A percentile compares a stretch with the other conserved stretches of the same genome.
Evolutionary conservation across 495 filamentous ascomycete species (phyloP).

Genomic region (Aspergillus sclerotiicarbonarius): DNA sequence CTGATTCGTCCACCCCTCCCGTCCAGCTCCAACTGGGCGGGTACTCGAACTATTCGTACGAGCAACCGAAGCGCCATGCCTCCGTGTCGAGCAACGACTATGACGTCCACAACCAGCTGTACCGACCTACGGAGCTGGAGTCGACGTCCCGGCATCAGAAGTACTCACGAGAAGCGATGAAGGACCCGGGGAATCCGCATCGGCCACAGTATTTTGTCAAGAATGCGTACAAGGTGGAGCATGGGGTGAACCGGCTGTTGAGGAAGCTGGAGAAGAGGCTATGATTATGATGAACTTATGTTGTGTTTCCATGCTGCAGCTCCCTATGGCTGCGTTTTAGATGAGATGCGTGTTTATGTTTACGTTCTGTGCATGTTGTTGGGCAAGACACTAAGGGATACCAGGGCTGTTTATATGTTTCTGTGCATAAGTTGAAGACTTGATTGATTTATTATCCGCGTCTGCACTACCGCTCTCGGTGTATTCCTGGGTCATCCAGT

Average conservation of each 20-base stretch:
- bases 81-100: conserved; percentile 49
- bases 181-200: conserved; percentile 44
- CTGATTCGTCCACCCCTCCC: conserved; percentile 11
- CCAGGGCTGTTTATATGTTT: too few species aligned
- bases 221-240: conserved; percentile 67
- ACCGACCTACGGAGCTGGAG: conserved; percentile 70
- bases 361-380: too few species aligned
- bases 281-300: background rate
- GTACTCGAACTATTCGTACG: conserved; percentile 59
- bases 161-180: conserved; percentile 51
- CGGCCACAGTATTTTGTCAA: conserved; percentile 62
- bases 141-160: conserved; percentile 39
- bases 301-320: too few species aligned
- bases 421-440: too few species aligned
- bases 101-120: conserved; percentile 71
- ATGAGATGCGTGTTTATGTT: too few species aligned
- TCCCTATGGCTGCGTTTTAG: too few species aligned
- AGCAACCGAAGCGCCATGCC: conserved; percentile 30
- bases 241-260: conserved; percentile 73
- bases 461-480: too few species aligned
- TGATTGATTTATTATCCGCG: too few species aligned
- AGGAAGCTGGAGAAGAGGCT: conserved; percentile 85
- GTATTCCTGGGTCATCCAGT: too few species aligned
- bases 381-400: too few species aligned
- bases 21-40: conserved; percentile 33